Evolutionary conservation across 495 filamentous ascomycete species (phyloP).

Genomic region (Aspergillus panamensis): DNA sequence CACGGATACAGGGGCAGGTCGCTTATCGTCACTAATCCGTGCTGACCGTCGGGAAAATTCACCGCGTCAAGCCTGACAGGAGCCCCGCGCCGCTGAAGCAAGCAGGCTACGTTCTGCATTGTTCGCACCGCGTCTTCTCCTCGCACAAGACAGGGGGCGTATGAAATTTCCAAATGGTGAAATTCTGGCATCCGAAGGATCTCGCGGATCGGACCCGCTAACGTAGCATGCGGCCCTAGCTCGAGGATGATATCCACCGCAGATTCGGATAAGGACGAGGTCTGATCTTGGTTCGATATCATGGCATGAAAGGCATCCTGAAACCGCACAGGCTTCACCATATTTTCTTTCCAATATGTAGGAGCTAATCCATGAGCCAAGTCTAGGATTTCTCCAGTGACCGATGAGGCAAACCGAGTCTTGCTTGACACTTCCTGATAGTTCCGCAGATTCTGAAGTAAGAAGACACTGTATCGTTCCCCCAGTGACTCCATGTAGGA

Average conservation of each 20-base stretch:
- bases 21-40: neutral
- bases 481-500: conserved; percentile 51
- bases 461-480: conserved; percentile 26
- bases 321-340: conserved; percentile 32
- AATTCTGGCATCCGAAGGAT: neutral
- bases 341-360: conserved; percentile 27
- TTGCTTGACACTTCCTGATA: neutral
- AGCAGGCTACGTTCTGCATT: neutral
- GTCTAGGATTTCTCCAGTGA: conserved; percentile 9
- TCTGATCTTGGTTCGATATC: neutral
- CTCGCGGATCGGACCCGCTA: conserved; percentile 1
- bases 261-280: too few relatives aligned
- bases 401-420: conserved; percentile 6
- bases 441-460: conserved; percentile 8
- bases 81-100: neutral
- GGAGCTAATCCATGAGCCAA: neutral
- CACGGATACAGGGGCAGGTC: conserved; percentile 2
- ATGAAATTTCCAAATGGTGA: neutral
- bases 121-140: neutral
- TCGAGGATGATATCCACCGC: conserved; percentile 7
- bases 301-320: conserved; percentile 21
- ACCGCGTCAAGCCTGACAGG: neutral
- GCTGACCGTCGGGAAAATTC: neutral
- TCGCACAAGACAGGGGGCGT: neutral
- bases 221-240: conserved; percentile 1